phyloP scores from a whole-genome alignment of 805 yeast species.

The Kuraishia piskuri region DNA sequence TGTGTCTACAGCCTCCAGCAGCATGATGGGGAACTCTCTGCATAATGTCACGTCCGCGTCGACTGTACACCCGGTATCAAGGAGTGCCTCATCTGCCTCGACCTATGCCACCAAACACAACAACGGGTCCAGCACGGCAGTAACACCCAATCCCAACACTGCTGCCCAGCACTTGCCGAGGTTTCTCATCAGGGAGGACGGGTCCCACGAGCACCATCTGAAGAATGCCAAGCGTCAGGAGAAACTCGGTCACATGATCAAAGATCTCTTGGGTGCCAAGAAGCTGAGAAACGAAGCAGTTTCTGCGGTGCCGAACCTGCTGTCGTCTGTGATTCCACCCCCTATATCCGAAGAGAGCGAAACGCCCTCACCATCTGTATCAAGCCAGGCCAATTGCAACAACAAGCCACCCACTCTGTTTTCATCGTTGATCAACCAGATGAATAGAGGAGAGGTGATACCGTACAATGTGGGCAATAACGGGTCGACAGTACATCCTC shows the following conservation, averaged over 20 bases:
- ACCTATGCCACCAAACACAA: neutral
- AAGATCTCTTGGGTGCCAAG: slow-evolving; percentile 68
- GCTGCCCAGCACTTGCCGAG: slow-evolving; percentile 25
- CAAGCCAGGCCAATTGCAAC: slow-evolving; percentile 5
- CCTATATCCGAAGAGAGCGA: neutral
- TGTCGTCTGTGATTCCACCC: slow-evolving; percentile 23
- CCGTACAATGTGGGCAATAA: slow-evolving; percentile 11
- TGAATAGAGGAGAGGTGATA: slow-evolving; percentile 26
- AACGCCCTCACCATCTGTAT: slow-evolving; percentile 1
- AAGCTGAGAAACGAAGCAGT: slow-evolving; percentile 63
- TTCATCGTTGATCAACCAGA: slow-evolving; percentile 58
- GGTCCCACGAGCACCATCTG: slow-evolving; percentile 74
- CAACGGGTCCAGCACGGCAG: neutral
- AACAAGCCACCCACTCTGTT: slow-evolving; percentile 59
- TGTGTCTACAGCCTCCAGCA: neutral
- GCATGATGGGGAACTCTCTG: neutral
- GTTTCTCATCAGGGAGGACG: slow-evolving; percentile 53
- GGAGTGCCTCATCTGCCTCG: neutral
- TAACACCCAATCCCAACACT: neutral
- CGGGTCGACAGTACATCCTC: slow-evolving; percentile 7
- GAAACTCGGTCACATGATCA: slow-evolving; percentile 64
- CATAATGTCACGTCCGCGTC: neutral
- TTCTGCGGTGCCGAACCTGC: slow-evolving; percentile 63
- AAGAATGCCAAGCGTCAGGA: slow-evolving; percentile 73
- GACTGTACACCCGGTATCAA: neutral